Base-by-base conservation (phyloP, 257 asterid species). In the Ilex aquifolium region DNA sequence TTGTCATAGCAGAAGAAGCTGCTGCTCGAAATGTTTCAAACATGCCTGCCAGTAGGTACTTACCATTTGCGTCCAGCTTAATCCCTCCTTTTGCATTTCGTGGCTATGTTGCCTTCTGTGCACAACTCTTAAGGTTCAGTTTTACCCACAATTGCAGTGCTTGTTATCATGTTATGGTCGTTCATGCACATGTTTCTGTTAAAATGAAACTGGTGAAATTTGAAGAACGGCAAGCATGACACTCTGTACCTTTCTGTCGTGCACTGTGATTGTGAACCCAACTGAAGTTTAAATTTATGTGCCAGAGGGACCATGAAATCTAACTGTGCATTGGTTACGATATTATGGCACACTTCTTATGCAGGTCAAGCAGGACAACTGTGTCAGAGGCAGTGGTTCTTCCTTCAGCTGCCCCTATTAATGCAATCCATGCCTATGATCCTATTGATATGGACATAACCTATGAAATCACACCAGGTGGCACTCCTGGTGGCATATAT, bases 361-460 rank as follows among this genome's bases (percentile, higher is more conserved):
- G 60, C 83, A 93, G 91, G 83, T 87, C 97, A 31, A 90, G 92
- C 86, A 80, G 90, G 86, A 87, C 94, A 60, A 84, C 94, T 56
- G 77, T 66, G 64, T 84, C 95, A 2, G 97, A 79, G 75, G 54
- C 90, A 49, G 85, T 58, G 56, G 64, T 76, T 80, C 87, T 76
- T 80, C 87, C 92, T 63, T 78, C 85, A 54, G 81, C 76, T 63
- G 70, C 75, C 65, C 83, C 86, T 57, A 64, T 83, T 75, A 95
- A 90, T 75, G 57, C 74, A 51, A 78, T 85, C 72, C 82, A 74
- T 65, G 74, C 84, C 27, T 83, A 87, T 54, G 85, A 77, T 70
- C 88, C 80, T 11, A 65, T 80, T 74, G 82, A 82, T 44, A 62
- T 82, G 69, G 91, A 81, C 46, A 83, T 74, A 64, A 83, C 91